Percentiles rank a stretch among this genome's conserved stretches.
phyloP scores from a whole-genome alignment of 768 basidiomycete genomes.

The Termitomyces sp. region DNA sequence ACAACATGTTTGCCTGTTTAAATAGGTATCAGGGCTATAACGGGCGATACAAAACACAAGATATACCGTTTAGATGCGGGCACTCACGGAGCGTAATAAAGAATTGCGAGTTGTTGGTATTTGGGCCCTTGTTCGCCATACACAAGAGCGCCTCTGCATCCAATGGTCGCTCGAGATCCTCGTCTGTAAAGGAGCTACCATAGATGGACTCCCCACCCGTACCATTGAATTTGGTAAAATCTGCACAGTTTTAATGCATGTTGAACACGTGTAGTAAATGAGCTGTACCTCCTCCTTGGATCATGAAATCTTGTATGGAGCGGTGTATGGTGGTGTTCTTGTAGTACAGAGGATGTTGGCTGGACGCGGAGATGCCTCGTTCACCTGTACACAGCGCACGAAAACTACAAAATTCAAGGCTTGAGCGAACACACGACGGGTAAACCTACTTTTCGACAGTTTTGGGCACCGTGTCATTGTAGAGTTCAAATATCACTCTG shows the following conservation, averaged over 20 bases:
- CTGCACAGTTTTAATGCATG: conserved; percentile 22
- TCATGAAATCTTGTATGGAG: conserved; percentile 75
- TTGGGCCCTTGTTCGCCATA: conserved; percentile 85
- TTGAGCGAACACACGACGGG: conserved; percentile 2
- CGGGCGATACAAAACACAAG: not conserved
- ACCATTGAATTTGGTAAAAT: conserved; percentile 78
- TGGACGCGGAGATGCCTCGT: conserved; percentile 63
- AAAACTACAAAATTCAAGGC: conserved; percentile 47
- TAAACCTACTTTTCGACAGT: conserved; percentile 68
- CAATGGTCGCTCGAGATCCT: conserved; percentile 59
- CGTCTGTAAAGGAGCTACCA: conserved; percentile 70
- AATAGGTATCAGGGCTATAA: not conserved
- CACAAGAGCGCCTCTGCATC: conserved; percentile 74
- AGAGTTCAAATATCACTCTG: conserved; percentile 75
- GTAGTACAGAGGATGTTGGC: conserved; percentile 70
- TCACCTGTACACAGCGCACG: conserved; percentile 85
- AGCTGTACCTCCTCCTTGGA: conserved; percentile 68
- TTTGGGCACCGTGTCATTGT: conserved; percentile 65
- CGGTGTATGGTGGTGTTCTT: conserved; percentile 76
- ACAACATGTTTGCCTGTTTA: conserved; percentile 45
- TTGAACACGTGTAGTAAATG: not conserved
- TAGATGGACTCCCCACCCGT: conserved; percentile 82
- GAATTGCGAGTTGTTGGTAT: conserved; percentile 86
- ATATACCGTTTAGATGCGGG: conserved; percentile 66
- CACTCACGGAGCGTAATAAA: conserved; percentile 79